Evolutionary conservation across 1,284 basidiomycete species (phyloP).

Genomic region (Tremellales sp.): DNA sequence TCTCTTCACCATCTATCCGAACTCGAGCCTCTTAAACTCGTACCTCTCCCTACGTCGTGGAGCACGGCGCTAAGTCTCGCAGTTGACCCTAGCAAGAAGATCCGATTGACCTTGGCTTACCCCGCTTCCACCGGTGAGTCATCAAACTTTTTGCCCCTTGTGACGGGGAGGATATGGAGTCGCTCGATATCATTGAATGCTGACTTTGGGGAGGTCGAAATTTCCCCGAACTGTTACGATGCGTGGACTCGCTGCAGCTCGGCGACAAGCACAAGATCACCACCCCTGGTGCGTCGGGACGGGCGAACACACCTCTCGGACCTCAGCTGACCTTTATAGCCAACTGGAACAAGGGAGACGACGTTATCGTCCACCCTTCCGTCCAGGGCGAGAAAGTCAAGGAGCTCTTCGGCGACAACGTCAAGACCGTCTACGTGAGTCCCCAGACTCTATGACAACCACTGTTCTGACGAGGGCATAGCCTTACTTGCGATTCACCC

Average conservation of each 20-base stretch:
- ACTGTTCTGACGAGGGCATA: constrained; percentile 6
- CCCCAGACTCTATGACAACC: not conserved
- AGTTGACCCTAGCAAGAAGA: constrained; percentile 84
- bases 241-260: constrained; percentile 82
- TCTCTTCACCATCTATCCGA: not conserved
- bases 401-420: constrained; percentile 54
- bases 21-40: not conserved
- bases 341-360: constrained; percentile 86
- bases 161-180: no score
- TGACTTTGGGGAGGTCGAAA: constrained; percentile 51
- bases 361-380: constrained; percentile 91
- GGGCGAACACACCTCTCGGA: no score
- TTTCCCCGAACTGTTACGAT: constrained; percentile 78
- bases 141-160: no score
- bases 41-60: no score
- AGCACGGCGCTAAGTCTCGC: not conserved
- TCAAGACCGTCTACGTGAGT: constrained; percentile 50
- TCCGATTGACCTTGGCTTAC: constrained; percentile 85
- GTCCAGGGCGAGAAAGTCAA: constrained; percentile 85
- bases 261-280: constrained; percentile 73
- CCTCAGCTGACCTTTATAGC: no score
- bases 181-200: not conserved
- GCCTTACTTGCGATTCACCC: constrained; percentile 54
- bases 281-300: no score
- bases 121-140: constrained; percentile 73